Conservation (phyloP, 225 moss, liverwort and hornwort genomes). For the Antitrichia curtipendula region DNA sequence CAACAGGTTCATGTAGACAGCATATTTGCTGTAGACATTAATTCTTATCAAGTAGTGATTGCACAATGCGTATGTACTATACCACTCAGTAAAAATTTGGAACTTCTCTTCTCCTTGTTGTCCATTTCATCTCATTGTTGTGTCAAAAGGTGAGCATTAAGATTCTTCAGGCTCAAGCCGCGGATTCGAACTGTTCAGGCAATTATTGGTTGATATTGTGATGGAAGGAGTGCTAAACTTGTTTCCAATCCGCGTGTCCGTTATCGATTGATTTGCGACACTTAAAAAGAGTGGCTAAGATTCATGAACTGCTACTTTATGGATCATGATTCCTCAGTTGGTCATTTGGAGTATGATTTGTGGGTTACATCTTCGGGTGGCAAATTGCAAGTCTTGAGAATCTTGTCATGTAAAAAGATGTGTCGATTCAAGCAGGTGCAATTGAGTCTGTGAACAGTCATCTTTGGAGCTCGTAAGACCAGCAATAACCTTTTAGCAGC, state of each 20-base stretch:
- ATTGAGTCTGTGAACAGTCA: background rate
- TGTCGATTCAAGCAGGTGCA: constrained; percentile 28
- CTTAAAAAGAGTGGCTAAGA: background rate
- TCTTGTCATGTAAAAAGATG: background rate
- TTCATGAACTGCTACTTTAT: background rate
- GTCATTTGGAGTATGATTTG: background rate
- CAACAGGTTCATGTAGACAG: constrained; percentile 1
- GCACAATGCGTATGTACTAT: constrained; percentile 23
- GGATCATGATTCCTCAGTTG: background rate
- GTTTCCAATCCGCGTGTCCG: background rate
- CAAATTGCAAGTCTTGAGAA: background rate
- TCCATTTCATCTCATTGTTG: background rate
- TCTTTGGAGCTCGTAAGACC: background rate
- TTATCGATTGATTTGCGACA: background rate
- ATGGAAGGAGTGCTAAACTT: background rate
- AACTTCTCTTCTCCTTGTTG: background rate
- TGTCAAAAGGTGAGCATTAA: background rate
- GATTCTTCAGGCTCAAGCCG: background rate
- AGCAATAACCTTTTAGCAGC: background rate
- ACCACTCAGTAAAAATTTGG: constrained; percentile 13
- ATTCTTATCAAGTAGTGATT: constrained; percentile 4
- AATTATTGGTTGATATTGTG: background rate
- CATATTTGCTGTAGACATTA: constrained; percentile 4
- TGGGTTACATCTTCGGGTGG: background rate
- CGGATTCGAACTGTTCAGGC: background rate